Base-by-base conservation (phyloP, 129 eudicot genomes). In the Pulicaria dysenterica region DNA sequence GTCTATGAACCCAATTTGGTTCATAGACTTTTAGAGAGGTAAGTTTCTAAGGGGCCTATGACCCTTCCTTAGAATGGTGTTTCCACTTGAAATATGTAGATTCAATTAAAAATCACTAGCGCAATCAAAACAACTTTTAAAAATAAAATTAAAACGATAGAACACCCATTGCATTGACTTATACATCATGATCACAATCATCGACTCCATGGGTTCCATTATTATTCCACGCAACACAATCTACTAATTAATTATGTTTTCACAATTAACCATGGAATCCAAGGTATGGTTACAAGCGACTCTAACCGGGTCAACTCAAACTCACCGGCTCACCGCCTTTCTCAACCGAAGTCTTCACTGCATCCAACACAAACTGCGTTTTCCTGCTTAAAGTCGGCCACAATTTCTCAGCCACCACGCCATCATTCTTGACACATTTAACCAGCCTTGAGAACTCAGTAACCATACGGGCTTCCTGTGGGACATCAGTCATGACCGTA, bases 311-410 rank as follows among this genome's bases (percentile, higher is more conserved):
- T 77, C 36, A 77, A 51, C 67, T 54, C 58, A 85, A 55, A 67
- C 45, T 44, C 40, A 72, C 81, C 1, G 81, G 11, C 84, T 86
- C 96, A 57, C 90, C 85, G 10, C 90, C 91, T 46, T 51, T 84
- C 9, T 91, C 89, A 19, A 86, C 69, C 3, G 97, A 91, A 15
- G 14, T 19, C 86, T 80, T 88, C 3, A 91, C 93, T 0, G 96
- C 96, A 82, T 91, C 96, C 77, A 91, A 8, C 58, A 85, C 86
- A 8, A 76, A 74, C 50, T 91, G 97, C 0, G 97, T 88, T 55
- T 80, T 86, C 72, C 88, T 77, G 67, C 96, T 82, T 3, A 80
- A 1, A 16, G 63, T 59, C 0, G 86, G 82, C 97, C 97, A 91
- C 79, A 72, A 82, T 49, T 73, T 86, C 76, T 88, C 96, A 4